Conservation (phyloP, 768 basidiomycete genomes). For the Pleurotus eryngii region DNA sequence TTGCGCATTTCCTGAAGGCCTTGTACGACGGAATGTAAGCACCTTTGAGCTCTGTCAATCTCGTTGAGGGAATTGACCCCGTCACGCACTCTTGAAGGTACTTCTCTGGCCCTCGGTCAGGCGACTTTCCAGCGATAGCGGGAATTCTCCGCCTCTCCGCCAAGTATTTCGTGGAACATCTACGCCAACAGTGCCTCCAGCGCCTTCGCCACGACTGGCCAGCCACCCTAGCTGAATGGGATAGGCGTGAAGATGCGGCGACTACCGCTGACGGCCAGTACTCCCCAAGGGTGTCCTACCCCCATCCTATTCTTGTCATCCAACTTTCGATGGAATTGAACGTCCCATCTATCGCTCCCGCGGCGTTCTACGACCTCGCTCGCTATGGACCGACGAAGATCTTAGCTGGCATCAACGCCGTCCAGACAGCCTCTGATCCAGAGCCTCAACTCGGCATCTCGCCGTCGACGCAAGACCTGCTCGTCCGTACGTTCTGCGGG, state of each 20-base stretch:
- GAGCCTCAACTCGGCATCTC: slow-evolving; percentile 7
- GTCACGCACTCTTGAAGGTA: slow-evolving; percentile 37
- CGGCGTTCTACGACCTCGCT: slow-evolving; percentile 73
- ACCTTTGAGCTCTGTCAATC: too few species aligned
- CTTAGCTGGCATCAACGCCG: slow-evolving; percentile 43
- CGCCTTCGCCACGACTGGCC: slow-evolving; percentile 69
- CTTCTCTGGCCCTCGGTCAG: slow-evolving; percentile 38
- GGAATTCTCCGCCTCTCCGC: slow-evolving; percentile 68
- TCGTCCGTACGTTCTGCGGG: slow-evolving; percentile 50
- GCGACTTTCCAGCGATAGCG: slow-evolving; percentile 57
- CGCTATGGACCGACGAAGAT: slow-evolving; percentile 73
- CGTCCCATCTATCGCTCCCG: slow-evolving; percentile 54
- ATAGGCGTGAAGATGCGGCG: slow-evolving; percentile 55
- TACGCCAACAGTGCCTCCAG: slow-evolving; percentile 56
- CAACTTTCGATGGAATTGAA: slow-evolving; percentile 65
- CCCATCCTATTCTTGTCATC: slow-evolving; percentile 71
- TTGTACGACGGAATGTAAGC: slow-evolving; percentile 72
- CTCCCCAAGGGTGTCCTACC: slow-evolving; percentile 50
- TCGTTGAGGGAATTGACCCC: not conserved
- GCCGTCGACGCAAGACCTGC: slow-evolving; percentile 28
- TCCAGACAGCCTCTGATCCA: slow-evolving; percentile 8
- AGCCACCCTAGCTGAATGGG: slow-evolving; percentile 63
- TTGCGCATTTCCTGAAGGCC: slow-evolving; percentile 62
- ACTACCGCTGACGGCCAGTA: slow-evolving; percentile 52
- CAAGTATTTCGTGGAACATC: slow-evolving; percentile 72